These are phyloP conservation scores for Eucalyptus cladocalyx DNA, from an alignment of 345 rosid genomes.

Conservation along the genomic window DNA sequence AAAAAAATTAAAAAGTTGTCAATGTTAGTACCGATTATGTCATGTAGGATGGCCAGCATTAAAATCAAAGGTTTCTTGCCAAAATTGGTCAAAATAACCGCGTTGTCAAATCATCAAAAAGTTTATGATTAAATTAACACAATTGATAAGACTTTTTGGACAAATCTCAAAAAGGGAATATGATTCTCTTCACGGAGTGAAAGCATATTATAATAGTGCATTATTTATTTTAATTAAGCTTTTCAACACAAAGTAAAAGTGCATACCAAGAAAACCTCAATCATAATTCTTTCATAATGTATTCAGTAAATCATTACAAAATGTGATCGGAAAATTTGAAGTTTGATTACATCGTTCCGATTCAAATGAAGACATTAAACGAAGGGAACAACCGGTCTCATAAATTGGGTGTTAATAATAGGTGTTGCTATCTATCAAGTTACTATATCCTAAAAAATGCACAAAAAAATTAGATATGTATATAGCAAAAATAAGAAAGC, in stretches of 20 bases:
- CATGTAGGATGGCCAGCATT: accelerated
- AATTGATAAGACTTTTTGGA: not conserved
- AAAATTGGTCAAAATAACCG: not conserved
- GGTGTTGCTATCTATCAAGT: not conserved
- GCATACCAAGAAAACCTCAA: not conserved
- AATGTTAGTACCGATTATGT: accelerated
- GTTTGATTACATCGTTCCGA: not conserved
- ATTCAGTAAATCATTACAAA: not conserved
- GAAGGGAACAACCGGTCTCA: not conserved
- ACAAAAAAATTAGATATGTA: not conserved
- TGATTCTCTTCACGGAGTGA: not conserved
- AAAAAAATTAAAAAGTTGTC: accelerated
- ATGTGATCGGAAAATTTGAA: not conserved
- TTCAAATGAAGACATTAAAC: not conserved
- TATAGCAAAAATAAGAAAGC: not conserved
- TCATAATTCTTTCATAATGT: not conserved
- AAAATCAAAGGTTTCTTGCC: accelerated
- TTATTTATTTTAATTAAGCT: not conserved
- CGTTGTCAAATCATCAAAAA: not conserved
- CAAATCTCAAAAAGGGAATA: not conserved
- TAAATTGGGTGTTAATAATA: not conserved
- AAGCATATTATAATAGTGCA: not conserved
- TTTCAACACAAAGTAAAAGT: not conserved
- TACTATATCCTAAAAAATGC: not conserved
- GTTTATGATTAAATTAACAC: not conserved